Conservation (phyloP, 1,284 basidiomycete genomes). For the Fomitopsis schrenkii region DNA sequence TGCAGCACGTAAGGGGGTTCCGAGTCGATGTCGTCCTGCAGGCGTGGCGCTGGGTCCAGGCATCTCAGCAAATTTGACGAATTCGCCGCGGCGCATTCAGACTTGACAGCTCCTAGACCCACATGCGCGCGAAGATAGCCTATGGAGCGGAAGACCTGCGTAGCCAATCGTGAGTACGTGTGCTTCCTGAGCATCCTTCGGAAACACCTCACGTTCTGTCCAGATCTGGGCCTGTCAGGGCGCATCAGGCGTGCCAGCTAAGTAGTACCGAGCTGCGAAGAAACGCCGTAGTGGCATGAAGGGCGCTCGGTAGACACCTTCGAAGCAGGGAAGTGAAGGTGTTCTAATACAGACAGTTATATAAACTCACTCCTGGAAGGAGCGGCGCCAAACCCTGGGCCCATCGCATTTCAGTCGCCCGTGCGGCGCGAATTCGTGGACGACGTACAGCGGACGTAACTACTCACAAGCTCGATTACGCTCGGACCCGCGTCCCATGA, state of each 20-base stretch:
- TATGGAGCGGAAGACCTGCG: background rate
- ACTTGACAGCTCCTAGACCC: background rate
- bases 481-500: background rate
- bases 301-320: background rate
- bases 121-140: background rate
- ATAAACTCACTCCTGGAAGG: background rate
- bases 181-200: background rate
- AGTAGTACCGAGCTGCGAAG: background rate
- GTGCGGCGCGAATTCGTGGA: background rate
- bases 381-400: background rate
- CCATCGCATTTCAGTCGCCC: background rate
- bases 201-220: background rate
- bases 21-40: too few species aligned
- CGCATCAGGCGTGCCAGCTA: background rate
- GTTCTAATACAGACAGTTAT: background rate
- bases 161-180: background rate
- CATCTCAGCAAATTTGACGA: background rate
- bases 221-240: background rate
- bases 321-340: background rate
- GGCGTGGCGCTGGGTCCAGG: background rate
- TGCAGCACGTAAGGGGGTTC: too few species aligned
- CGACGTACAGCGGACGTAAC: background rate
- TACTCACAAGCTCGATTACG: background rate
- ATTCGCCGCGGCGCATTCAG: background rate
- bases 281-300: background rate